These are phyloP conservation scores for Myxozyma nipponensis DNA, from an alignment of 805 yeast species.

Conservation along the genomic window DNA sequence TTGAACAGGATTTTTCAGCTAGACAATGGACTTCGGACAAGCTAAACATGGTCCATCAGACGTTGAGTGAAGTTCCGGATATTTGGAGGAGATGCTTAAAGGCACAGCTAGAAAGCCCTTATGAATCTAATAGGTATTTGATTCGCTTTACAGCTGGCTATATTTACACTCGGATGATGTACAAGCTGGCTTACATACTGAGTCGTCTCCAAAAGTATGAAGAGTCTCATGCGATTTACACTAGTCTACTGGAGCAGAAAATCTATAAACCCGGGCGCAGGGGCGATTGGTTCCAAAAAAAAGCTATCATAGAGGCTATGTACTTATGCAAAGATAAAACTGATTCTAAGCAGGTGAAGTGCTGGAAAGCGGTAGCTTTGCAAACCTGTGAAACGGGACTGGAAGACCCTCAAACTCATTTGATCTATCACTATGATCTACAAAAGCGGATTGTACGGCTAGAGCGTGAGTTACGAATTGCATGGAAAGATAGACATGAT, in stretches of 20 bases:
- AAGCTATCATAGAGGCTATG: constrained; percentile 24
- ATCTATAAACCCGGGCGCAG: constrained; percentile 23
- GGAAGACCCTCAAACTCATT: constrained; percentile 26
- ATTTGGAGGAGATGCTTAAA: constrained; percentile 9
- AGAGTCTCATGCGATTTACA: constrained; percentile 17
- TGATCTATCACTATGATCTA: constrained; percentile 24
- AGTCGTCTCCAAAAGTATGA: constrained; percentile 8
- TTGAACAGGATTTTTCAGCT: constrained; percentile 13
- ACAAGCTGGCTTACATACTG: constrained; percentile 20
- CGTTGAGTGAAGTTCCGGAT: constrained; percentile 7
- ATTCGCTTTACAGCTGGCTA: constrained; percentile 24
- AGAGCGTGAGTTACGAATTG: constrained; percentile 19
- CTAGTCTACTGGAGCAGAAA: constrained; percentile 15
- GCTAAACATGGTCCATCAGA: constrained; percentile 2
- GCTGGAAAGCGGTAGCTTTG: constrained; percentile 22
- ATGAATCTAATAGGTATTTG: constrained; percentile 19
- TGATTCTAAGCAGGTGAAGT: constrained; percentile 2
- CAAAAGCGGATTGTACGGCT: constrained; percentile 24
- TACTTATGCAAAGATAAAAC: constrained; percentile 10
- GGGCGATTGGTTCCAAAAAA: constrained; percentile 28
- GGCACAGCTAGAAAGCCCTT: background rate
- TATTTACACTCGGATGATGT: constrained; percentile 22
- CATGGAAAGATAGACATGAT: constrained; percentile 14
- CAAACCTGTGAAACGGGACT: constrained; percentile 23
- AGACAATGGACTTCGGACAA: constrained; percentile 1